Evolutionary conservation across 345 rosid genomes (phyloP).

Genomic region (Xanthoceras sorbifolium): DNA sequence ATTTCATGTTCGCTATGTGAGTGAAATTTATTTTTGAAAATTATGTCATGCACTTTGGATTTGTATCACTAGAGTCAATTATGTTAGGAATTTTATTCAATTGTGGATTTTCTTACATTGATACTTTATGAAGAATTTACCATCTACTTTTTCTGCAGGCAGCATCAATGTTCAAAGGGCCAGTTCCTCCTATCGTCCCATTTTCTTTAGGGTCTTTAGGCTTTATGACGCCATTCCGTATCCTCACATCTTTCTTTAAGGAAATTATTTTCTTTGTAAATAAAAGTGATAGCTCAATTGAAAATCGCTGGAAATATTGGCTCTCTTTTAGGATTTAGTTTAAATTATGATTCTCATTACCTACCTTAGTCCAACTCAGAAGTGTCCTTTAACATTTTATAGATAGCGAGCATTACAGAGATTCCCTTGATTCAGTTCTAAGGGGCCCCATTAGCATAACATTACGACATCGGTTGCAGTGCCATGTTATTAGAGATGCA

Average conservation of each 20-base stretch:
- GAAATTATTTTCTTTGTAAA: slow-evolving; percentile 4
- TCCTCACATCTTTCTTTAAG: slow-evolving; percentile 42
- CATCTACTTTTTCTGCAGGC: slow-evolving; percentile 56
- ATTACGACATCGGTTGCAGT: slow-evolving; percentile 81
- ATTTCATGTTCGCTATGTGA: neutral
- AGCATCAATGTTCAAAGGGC: slow-evolving; percentile 98
- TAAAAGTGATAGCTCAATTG: neutral
- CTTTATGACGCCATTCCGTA: slow-evolving; percentile 99
- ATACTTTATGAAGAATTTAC: slow-evolving; percentile 15
- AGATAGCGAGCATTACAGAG: slow-evolving; percentile 90
- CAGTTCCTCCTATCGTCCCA: slow-evolving; percentile 96
- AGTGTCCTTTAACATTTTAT: slow-evolving; percentile 41
- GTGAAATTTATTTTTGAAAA: neutral
- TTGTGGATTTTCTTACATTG: slow-evolving; percentile 9
- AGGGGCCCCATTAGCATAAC: slow-evolving; percentile 94
- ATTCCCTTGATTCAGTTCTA: slow-evolving; percentile 73
- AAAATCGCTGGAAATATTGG: neutral
- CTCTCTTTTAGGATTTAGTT: slow-evolving; percentile 5
- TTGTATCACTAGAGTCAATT: neutral
- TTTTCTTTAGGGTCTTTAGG: slow-evolving; percentile 97
- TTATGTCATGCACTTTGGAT: neutral
- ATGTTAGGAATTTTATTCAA: slow-evolving; percentile 2
- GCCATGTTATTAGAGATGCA: slow-evolving; percentile 77
- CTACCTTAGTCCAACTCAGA: neutral
- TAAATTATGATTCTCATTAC: neutral